phyloP scores from a whole-genome alignment of 169 alveolate species.

The Prorocentrum cordatum region DNA sequence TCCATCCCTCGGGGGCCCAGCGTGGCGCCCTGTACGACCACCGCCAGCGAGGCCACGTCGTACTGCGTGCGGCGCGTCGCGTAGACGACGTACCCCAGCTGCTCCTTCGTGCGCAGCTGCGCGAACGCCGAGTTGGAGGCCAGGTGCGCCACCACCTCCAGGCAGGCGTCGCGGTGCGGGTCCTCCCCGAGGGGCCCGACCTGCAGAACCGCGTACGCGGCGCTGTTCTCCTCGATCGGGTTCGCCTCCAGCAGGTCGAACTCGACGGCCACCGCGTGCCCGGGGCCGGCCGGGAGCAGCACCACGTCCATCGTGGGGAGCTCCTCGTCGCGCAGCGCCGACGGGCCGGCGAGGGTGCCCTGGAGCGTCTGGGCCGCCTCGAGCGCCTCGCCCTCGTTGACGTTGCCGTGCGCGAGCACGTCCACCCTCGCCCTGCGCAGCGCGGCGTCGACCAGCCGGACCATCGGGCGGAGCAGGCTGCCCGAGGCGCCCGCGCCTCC shows the following conservation, averaged over 20 bases:
- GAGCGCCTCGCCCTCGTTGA: not conserved
- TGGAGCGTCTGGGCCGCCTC: not conserved
- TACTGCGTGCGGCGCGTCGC: not conserved
- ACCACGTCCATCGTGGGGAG: not conserved
- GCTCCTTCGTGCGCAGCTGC: constrained; percentile 12
- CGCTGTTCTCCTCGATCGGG: not conserved
- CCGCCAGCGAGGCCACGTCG: not conserved
- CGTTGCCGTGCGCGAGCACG: not conserved
- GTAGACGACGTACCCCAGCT: constrained; percentile 7
- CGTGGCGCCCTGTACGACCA: not conserved
- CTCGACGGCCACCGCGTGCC: not conserved
- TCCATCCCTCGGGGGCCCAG: not conserved
- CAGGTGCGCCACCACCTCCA: not conserved
- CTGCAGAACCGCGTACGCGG: not conserved
- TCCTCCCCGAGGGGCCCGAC: not conserved
- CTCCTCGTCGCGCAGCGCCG: not conserved
- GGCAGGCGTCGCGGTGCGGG: not conserved
- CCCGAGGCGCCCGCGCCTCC: too few species aligned
- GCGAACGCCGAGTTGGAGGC: not conserved
- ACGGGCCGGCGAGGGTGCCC: not conserved
- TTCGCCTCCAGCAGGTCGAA: not conserved
- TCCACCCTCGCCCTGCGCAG: not conserved
- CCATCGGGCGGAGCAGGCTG: too few species aligned
- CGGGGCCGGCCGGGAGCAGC: not conserved
- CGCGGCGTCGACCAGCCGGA: too few species aligned